Base-by-base conservation (phyloP, 2,329 filamentous ascomycete species). In the Arthrobotrys sinensis region DNA sequence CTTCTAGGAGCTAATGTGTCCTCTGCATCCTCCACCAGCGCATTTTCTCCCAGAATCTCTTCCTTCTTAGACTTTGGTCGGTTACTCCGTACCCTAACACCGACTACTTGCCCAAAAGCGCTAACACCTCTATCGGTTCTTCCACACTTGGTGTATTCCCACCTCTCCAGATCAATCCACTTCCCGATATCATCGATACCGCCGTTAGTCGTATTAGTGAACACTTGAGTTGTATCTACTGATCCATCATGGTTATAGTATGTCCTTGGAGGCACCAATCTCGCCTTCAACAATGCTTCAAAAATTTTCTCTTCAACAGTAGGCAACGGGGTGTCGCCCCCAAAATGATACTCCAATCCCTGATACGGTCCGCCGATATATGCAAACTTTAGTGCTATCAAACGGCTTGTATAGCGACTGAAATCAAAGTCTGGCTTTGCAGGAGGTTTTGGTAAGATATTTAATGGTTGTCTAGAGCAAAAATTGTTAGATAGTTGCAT, bases 41-140 rank as follows among this genome's bases (percentile, higher is more conserved):
- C 80, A 80, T 84, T 69, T 11, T 80, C 80, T 32, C 48, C 55
- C 10, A 65, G 21, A n/a, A 43, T 36, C 38, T 55, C 43, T 38
- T 38, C 67, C 73, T 52, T 82, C 70, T 81, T 83, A 1, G 85
- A 85, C 64, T 91, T 82, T 0, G 93, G 93, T 80, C 89, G 86
- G 81, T 92, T 92, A 84, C 94, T 97, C 83, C 95, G 88, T 14
- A 99, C 91, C 69, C 91, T 87, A 46, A 99, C 85, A 0, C 91
- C 92, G 82, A 99, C 90, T 72, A 99, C 96, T 86, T 99, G 96
- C 0, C 96, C 96, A 85, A 99, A 99, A 2, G 96, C 94, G 84
- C 94, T 97, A 40, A 99, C 96, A 11, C 96, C 96, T 67, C 90
- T 88, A 83, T 99, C 96, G 16, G 96, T 99, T 80, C 96, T 88